A percentile compares a stretch with the other conserved stretches of the same genome.
Evolutionary conservation across 768 basidiomycete species (phyloP).

Genomic region (Candolleomyces eurysporus): DNA sequence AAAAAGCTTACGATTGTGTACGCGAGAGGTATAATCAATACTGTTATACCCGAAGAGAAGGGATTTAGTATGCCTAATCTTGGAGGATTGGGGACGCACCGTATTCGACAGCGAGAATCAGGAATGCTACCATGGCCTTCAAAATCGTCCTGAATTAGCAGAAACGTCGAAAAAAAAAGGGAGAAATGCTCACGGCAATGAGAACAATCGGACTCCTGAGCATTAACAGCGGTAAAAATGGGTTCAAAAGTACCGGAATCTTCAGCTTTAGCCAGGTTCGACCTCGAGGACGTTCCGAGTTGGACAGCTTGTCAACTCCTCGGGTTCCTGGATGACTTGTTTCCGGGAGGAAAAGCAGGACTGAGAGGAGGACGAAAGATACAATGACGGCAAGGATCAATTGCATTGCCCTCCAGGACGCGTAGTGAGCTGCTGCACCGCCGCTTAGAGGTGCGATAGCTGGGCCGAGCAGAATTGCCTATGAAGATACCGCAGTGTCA

Average conservation of each 20-base stretch:
- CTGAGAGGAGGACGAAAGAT: slow-evolving; percentile 34
- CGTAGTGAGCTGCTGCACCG: slow-evolving; percentile 54
- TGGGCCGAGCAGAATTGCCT: slow-evolving; percentile 57
- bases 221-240: slow-evolving; percentile 47
- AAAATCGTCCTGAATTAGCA: not conserved
- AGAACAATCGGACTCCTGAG: slow-evolving; percentile 61
- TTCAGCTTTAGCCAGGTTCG: not conserved
- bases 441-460: slow-evolving; percentile 60
- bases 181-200: slow-evolving; percentile 41
- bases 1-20: slow-evolving; percentile 56
- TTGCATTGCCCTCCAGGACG: slow-evolving; percentile 68
- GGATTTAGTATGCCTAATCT: not conserved
- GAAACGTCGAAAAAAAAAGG: not conserved
- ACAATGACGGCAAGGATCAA: slow-evolving; percentile 39
- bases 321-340: slow-evolving; percentile 60
- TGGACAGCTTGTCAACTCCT: slow-evolving; percentile 47
- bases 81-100: slow-evolving; percentile 25
- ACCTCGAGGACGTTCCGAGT: not conserved
- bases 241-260: slow-evolving; percentile 53
- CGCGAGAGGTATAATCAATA: slow-evolving; percentile 57
- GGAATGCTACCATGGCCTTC: slow-evolving; percentile 29
- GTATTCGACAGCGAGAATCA: slow-evolving; percentile 37
- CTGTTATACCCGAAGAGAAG: slow-evolving; percentile 24
- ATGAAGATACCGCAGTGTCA: not conserved
- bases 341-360: slow-evolving; percentile 57